Base-by-base conservation (phyloP, 192 early-diverging fungal genomes). In the Coemansia sp. region DNA sequence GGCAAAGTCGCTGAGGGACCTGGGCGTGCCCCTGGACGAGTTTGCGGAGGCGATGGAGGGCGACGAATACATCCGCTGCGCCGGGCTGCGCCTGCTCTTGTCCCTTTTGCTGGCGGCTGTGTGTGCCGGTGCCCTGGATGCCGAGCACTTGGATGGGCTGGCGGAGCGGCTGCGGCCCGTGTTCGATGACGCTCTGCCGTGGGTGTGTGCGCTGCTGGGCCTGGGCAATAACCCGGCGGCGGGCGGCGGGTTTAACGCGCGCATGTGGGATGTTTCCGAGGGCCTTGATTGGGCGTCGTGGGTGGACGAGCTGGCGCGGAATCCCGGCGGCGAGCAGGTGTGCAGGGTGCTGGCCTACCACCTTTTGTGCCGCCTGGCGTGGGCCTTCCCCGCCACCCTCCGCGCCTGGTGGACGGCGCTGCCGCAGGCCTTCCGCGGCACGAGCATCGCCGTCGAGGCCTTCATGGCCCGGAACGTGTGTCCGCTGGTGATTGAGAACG, bases 391-490 rank as follows among this genome's bases (percentile, higher is more conserved):
- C 4, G 48, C 76, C 17, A 54, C 81, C 27, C 59, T 79, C 59
- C 67, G 81, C 1, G 48, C 77, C 19, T 83, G 81, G 81, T 83
- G 75, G 77, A 45, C 72, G 0, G 81, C 69, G 2, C 45, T 83
- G 40, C 66, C 79, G 27, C 71, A 68, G 66, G 54, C 68, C 27
- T 44, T 48, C 45, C 81, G 77, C 6, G 62, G 63, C 16, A 72
- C 59, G 5, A 68, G 66, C 45, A 34, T 65, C 6, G 69, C 63
- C 2, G 68, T 75, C 2, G 81, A 83, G 70, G 69, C 53, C 14
- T 83, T 78, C 31, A 64, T 79, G 16, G 24, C 67, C 29, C 60
- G 48, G 40, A 42, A 72, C 14, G 21, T 83, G 33, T 64, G 67
- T 17, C 59, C 68, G 2, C 4, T 9, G 2, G 41, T 83, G 3